A percentile compares a stretch with the other conserved stretches of the same genome.
phyloP scores from a whole-genome alignment of 2,329 filamentous ascomycete species.

The Fusarium sp. region DNA sequence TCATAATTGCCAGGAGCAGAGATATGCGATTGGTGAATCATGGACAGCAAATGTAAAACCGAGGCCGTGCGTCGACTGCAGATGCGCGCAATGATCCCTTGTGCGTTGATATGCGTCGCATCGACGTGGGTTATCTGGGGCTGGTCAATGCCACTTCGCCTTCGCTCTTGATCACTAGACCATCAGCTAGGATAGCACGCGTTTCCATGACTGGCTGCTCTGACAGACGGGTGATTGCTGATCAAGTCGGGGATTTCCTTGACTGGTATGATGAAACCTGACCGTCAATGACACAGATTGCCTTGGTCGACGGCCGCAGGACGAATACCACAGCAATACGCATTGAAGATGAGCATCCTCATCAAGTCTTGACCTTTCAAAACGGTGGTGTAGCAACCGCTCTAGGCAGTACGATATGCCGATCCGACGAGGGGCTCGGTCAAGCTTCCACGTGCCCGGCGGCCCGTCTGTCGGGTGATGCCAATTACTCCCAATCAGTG shows the following conservation, averaged over 20 bases:
- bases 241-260: conserved; percentile 2
- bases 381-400: conserved; percentile 26
- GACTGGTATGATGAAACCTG: conserved; percentile 1
- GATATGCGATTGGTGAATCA: conserved; percentile 11
- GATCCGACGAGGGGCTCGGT: conserved; percentile 39
- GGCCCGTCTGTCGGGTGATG: conserved; percentile 40
- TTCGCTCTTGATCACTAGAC: conserved; percentile 17
- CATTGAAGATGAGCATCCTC: conserved; percentile 10
- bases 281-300: conserved; percentile 10
- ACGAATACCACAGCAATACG: conserved; percentile 3
- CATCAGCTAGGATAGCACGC: conserved; percentile 6
- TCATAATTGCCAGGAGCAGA: conserved; percentile 11
- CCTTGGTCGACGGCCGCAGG: conserved; percentile 9
- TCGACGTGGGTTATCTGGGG: conserved; percentile 14
- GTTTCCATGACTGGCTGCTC: conserved; percentile 8
- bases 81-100: conserved; percentile 26
- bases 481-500: conserved; percentile 26
- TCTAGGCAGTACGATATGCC: conserved; percentile 26
- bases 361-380: conserved; percentile 20
- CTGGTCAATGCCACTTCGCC: conserved; percentile 16
- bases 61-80: conserved; percentile 33
- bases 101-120: conserved; percentile 24
- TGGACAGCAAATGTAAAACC: conserved; percentile 17
- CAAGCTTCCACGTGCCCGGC: conserved; percentile 39
- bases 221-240: background rate